Base-by-base conservation (phyloP, 2,329 filamentous ascomycete genomes). In the Arthrobotrys megalospora region DNA sequence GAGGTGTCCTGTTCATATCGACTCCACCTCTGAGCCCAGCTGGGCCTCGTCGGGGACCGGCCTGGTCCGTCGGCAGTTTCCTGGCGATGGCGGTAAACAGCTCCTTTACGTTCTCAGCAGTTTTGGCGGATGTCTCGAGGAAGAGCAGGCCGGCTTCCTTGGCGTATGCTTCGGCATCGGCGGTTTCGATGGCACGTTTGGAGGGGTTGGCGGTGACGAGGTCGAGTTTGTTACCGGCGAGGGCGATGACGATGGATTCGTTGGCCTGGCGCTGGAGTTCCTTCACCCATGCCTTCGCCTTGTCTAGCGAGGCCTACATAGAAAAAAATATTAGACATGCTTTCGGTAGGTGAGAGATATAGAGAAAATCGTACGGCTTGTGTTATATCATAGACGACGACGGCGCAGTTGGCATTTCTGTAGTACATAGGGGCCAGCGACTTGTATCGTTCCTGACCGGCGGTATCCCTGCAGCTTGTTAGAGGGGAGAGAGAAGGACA, bases 351-450 rank as follows among this genome's bases (percentile, higher is more conserved):
- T 16, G 5, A 38, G 34, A 6, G 1, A 65, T 21, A 41, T 38
- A 36, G 36, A 69, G 83, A 36, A 28, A 83, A 68, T 86, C 92
- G 80, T 91, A 99, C 96, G 81, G 96, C 93, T 89, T 99, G 96
- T 83, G 96, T 99, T 84, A 99, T 98, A 86, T 99, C 96, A 86
- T 99, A 99, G 81, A 99, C 96, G 60, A 99, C 95, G 36, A 99
- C 95, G 76, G 96, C 96, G 86, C 96, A 98, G 89, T 99, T 98
- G 82, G 96, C 96, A 85, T 99, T 99, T 83, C 96, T 89, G 87
- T 99, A 99, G 88, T 99, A 99, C 96, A 99, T 99, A 82, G 96
- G 96, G 38, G 96, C 96, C 81, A 99, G 88, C 11, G 96, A 98
- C 88, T 98, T 98, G 89, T 98, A 99, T 84, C 96, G 91, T 86